Evolutionary conservation across 2,329 filamentous ascomycete species (phyloP).

Genomic region (Aspergillus sp.): DNA sequence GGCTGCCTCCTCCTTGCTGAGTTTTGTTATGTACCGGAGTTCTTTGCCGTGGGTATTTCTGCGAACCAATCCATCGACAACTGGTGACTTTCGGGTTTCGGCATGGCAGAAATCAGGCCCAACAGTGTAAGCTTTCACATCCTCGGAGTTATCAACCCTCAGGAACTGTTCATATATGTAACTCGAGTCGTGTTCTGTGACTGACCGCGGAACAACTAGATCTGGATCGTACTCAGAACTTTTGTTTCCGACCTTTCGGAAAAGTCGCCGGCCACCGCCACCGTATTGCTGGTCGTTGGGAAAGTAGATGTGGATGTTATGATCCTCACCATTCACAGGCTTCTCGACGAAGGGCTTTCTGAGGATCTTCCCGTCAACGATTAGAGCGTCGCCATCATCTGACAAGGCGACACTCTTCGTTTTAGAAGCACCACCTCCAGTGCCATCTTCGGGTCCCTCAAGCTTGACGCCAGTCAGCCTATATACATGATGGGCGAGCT

Average conservation of each 20-base stretch:
- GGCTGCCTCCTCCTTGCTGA: slow-evolving; percentile 75
- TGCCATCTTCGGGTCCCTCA: slow-evolving; percentile 67
- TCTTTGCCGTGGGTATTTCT: slow-evolving; percentile 98
- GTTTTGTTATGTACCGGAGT: slow-evolving; percentile 85
- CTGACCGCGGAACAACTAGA: slow-evolving; percentile 72
- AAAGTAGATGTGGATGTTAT: slow-evolving; percentile 98
- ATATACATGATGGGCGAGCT: slow-evolving; percentile 76
- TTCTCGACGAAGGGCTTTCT: slow-evolving; percentile 98
- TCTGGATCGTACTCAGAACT: slow-evolving; percentile 89
- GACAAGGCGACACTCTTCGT: slow-evolving; percentile 75
- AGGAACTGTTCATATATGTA: slow-evolving; percentile 98
- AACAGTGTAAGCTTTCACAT: slow-evolving; percentile 98
- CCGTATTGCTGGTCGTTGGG: slow-evolving; percentile 70
- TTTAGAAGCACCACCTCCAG: slow-evolving; percentile 54
- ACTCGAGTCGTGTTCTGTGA: slow-evolving; percentile 76
- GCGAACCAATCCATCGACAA: slow-evolving; percentile 92
- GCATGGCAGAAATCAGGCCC: slow-evolving; percentile 91
- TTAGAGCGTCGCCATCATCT: slow-evolving; percentile 85
- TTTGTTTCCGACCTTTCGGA: slow-evolving; percentile 98
- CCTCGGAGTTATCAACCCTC: slow-evolving; percentile 93
- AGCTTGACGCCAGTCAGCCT: slow-evolving; percentile 76
- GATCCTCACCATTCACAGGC: slow-evolving; percentile 95
- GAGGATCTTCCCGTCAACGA: slow-evolving; percentile 78
- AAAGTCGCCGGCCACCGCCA: slow-evolving; percentile 86
- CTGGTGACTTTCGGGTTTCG: slow-evolving; percentile 94